These are phyloP conservation scores for Fragaria ananassa DNA, from an alignment of 306 rosid species.

Conservation along the genomic window DNA sequence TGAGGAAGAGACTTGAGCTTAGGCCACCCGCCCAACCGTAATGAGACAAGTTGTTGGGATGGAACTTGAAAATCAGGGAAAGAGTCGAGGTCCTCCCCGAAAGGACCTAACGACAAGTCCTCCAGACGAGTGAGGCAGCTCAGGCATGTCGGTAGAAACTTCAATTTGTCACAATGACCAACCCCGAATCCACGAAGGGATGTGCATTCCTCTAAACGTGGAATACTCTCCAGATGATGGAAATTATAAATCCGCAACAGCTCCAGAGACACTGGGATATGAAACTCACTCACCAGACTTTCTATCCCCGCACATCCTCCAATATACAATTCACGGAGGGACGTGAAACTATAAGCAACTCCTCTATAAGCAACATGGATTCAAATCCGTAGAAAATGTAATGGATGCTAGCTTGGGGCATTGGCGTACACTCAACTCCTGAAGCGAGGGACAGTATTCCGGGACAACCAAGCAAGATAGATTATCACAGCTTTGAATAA, in stretches of 20 bases:
- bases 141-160: not conserved
- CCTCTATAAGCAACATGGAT: not conserved
- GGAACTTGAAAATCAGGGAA: conserved; percentile 1
- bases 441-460: not conserved
- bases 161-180: rapidly evolving
- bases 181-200: not conserved
- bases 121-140: not conserved
- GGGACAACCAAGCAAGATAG: not conserved
- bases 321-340: not conserved
- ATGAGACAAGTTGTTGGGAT: not conserved
- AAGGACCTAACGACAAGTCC: not conserved
- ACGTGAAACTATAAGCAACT: not conserved
- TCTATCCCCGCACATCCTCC: not conserved
- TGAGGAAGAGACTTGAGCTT: not conserved
- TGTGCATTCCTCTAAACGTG: not conserved
- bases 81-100: not conserved
- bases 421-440: not conserved
- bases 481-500: not conserved
- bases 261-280: not conserved
- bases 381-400: not conserved
- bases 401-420: not conserved
- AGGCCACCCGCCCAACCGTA: not conserved
- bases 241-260: not conserved
- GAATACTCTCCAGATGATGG: not conserved
- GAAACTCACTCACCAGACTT: not conserved